phyloP scores from a whole-genome alignment of 164 flowering plant species.

The Taxillus chinensis region DNA sequence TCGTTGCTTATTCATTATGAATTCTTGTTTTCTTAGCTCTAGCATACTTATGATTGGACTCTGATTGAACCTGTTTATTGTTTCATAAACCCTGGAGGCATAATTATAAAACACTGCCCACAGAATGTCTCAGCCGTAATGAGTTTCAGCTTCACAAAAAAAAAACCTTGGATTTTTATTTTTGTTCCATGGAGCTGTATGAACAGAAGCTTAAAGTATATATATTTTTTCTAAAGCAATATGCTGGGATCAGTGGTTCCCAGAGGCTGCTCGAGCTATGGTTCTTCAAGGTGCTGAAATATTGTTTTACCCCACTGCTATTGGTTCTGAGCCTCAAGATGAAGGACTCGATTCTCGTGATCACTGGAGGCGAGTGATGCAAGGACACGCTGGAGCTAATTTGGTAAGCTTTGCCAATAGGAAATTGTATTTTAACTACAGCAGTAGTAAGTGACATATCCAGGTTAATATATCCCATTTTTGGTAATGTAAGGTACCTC shows the following conservation, averaged over 20 bases:
- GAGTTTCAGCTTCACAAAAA: not conserved
- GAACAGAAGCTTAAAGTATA: not conserved
- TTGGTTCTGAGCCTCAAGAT: conserved; percentile 98
- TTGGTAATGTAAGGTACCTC: conserved; percentile 57
- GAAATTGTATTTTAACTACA: not conserved
- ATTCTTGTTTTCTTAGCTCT: not conserved
- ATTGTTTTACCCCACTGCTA: conserved; percentile 94
- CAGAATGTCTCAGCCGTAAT: not conserved
- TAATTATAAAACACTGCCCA: not conserved
- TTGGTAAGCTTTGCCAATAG: conserved; percentile 34
- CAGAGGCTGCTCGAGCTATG: conserved; percentile 97
- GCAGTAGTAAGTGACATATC: not conserved
- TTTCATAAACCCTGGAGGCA: not conserved
- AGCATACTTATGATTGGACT: not conserved
- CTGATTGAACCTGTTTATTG: not conserved
- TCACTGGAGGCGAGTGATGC: conserved; percentile 98
- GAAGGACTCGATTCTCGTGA: conserved; percentile 84
- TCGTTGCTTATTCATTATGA: not conserved
- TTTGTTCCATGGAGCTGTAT: not conserved
- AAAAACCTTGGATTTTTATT: not conserved
- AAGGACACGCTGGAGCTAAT: conserved; percentile 99
- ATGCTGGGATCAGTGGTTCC: conserved; percentile 99
- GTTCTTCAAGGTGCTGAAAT: conserved; percentile 97
- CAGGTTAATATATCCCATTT: not conserved
- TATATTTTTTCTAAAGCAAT: conserved; percentile 44